Percentiles rank a stretch among this genome's conserved stretches.
phyloP scores from a whole-genome alignment of 2,329 filamentous ascomycete species.

The Nigrospora oryzae region DNA sequence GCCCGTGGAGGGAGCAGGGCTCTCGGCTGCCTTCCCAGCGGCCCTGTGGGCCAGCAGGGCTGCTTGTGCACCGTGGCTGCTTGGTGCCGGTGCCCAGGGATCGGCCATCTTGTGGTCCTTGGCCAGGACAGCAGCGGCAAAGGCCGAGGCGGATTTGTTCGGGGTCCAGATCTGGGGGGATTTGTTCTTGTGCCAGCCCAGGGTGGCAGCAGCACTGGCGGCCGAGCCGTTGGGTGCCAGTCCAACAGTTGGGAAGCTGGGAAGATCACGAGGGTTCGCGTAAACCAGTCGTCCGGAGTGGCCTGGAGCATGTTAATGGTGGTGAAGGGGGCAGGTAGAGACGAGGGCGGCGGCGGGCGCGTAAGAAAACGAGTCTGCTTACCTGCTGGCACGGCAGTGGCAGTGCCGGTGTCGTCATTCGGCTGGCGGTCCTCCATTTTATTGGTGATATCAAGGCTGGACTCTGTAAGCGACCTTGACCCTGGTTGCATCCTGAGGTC shows the following conservation, averaged over 20 bases:
- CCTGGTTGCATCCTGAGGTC: too few species aligned
- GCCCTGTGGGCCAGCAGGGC: conserved; percentile 58
- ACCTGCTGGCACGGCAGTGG: background rate
- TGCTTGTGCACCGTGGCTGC: conserved; percentile 63
- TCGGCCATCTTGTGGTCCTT: conserved; percentile 25
- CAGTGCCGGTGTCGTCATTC: conserved; percentile 1
- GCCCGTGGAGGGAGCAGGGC: conserved; percentile 36
- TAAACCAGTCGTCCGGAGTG: conserved; percentile 51
- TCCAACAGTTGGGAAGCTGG: conserved; percentile 63
- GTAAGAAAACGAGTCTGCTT: background rate
- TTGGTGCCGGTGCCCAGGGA: conserved; percentile 54
- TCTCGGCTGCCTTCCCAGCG: conserved; percentile 35
- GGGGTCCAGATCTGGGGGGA: conserved; percentile 59
- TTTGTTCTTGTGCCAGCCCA: conserved; percentile 66
- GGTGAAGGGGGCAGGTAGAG: background rate
- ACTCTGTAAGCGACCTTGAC: too few species aligned
- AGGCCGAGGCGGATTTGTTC: conserved; percentile 48
- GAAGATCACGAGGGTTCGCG: conserved; percentile 63
- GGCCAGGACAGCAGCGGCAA: conserved; percentile 20
- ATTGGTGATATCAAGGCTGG: background rate
- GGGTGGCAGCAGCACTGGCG: conserved; percentile 64
- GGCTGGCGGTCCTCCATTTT: background rate
- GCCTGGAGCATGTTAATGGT: conserved; percentile 5
- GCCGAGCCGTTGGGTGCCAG: conserved; percentile 49
- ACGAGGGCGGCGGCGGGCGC: background rate